phyloP scores from a whole-genome alignment of 73 alveolate genomes.

The Stentor roeselii region DNA sequence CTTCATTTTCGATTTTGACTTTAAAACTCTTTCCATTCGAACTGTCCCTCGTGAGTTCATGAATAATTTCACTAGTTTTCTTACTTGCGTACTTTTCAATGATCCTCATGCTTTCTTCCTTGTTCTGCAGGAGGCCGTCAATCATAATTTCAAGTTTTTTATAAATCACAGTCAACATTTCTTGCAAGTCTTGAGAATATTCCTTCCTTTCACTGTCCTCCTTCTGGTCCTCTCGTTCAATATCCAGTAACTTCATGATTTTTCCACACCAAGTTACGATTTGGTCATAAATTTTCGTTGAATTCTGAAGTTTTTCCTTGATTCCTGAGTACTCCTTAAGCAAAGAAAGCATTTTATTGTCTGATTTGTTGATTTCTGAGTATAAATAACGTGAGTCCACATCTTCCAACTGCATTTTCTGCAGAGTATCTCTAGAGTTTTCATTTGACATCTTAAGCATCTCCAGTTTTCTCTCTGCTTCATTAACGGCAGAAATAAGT shows the following conservation, averaged over 20 bases:
- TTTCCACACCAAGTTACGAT: conserved; percentile 15
- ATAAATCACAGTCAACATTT: conserved; percentile 5
- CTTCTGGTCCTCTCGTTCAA: not conserved
- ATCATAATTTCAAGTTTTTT: not conserved
- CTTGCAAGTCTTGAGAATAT: not conserved
- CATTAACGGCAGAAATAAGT: conserved; percentile 68
- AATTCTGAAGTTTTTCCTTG: conserved; percentile 1
- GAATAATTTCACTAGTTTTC: not conserved
- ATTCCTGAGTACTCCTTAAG: not conserved
- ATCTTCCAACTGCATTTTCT: not conserved
- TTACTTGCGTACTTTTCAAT: conserved; percentile 14
- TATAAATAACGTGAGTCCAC: not conserved
- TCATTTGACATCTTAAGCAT: conserved; percentile 68
- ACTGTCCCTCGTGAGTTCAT: not conserved
- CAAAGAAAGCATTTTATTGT: not conserved
- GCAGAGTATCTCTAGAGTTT: conserved; percentile 30
- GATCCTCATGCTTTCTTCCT: not conserved
- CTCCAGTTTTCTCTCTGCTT: conserved; percentile 76
- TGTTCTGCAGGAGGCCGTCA: not conserved
- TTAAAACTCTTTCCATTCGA: not conserved
- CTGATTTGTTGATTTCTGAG: not conserved
- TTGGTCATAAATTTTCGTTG: conserved; percentile 18
- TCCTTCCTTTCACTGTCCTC: not conserved
- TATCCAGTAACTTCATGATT: not conserved
- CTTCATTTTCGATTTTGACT: not conserved